Base-by-base conservation (phyloP, 331 rosid genomes). In the Ulmus americana region DNA sequence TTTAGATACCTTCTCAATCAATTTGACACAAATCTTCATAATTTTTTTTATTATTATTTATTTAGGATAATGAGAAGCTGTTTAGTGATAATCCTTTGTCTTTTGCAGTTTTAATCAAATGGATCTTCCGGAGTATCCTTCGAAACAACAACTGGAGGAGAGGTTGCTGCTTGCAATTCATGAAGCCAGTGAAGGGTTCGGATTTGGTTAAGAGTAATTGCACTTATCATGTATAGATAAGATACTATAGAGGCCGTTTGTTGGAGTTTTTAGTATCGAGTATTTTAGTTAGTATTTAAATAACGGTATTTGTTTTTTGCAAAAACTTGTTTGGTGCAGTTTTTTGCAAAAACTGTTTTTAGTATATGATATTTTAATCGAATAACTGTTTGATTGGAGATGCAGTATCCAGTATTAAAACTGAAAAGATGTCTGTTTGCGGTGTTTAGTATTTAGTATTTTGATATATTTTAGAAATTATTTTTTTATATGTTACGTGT, bases 61-160 rank as follows among this genome's bases (percentile, higher is more conserved):
- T 56, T 67, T 56, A 10, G 39, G 35, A 39, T 18, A 61, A 10
- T 44, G 13, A 6, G 57, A 0, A 54, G n/a, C 45, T 61, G 39
- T 51, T 3, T 7, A 55, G 10, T 15, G 2, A 35, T 28, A 28
- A 28, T 7, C 6, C 42, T 41, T 0, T 15, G 56, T 72, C 14
- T 16, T 63, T 15, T 77, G 83, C 97, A 94, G 99, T 77, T 94
- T 94, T 88, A 94, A 90, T 82, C 99, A 90, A 73, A 68, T 94
- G 77, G 99, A 94, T 84, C 81, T 94, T 44, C 99, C 97, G 0
- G 97, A 91, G 75, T 91, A 91, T 79, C 97, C 97, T 3, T 88
- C 97, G 3, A 91, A 83, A 56, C 81, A 86, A 77, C 95, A 88
- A 79, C 80, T 91, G 54, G 97, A 91, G 74, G 92, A 91, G 82